Base-by-base conservation (phyloP, 306 rosid genomes). In the Benincasa hispida region DNA sequence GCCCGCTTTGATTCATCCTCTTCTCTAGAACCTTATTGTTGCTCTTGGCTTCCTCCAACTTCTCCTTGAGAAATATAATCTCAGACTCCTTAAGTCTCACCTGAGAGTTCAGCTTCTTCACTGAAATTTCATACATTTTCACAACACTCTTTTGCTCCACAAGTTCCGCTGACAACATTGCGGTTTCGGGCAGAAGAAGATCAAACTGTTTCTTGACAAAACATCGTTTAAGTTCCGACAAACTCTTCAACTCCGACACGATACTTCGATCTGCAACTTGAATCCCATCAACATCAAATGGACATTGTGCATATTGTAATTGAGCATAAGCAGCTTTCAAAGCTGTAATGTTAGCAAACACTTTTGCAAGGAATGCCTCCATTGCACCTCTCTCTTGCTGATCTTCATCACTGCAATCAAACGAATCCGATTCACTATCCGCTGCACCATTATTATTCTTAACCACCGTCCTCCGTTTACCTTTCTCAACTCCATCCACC, bases 271-370 rank as follows among this genome's bases (percentile, higher is more conserved):
- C 98, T 7, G 93, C 89, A 18, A 82, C 83, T 84, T 84, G 89
- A 77, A 94, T 91, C 66, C 96, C 97, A 53, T 91, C 89, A 10
- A 87, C 82, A 66, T 91, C 93, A 67, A 88, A 94, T 30, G 98
- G 98, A 22, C 89, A 81, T 55, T 94, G 97, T 50, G 90, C 79
- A 76, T 78, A 56, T 25, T 94, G 98, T 7, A 94, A 67, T 78
- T 91, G 85, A 1, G 97, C 98, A 85, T 94, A 94, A 6, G 95
- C 83, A 77, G 91, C 93, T 81, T 94, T 94, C 6, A 91, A 83
- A 3, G 87, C 65, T 28, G 98, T 87, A 81, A 89, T 58, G 51
- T 86, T 82, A 4, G 97, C 98, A 68, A 94, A 94, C 10, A 90
- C 77, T 81, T 87, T 89, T 1, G 97, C 96, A 3, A 90, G 79